phyloP scores from a whole-genome alignment of 768 basidiomycete species.

The Auriscalpium orientale region DNA sequence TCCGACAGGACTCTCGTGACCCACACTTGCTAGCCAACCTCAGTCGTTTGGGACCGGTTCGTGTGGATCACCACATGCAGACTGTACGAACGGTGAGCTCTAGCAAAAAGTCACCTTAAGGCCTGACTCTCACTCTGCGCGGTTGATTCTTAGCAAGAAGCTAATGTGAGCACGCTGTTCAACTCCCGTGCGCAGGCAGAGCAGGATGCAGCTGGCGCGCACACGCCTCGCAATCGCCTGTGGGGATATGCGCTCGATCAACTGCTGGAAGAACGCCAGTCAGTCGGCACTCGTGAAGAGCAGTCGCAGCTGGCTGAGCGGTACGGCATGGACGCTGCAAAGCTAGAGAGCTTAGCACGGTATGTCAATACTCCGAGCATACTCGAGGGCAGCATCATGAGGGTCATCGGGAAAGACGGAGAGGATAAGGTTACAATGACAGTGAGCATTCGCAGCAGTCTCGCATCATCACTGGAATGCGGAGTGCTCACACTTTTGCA shows the following conservation, averaged over 20 bases:
- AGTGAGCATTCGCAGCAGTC: constrained; percentile 29
- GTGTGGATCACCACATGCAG: constrained; percentile 59
- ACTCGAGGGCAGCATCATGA: constrained; percentile 35
- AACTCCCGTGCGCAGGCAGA: constrained; percentile 50
- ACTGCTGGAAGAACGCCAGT: constrained; percentile 60
- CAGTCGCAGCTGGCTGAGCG: constrained; percentile 43
- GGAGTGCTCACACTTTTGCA: no score
- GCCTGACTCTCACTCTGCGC: background rate
- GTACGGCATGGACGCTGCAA: constrained; percentile 47
- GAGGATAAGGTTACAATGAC: constrained; percentile 43
- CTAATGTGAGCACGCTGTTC: constrained; percentile 35
- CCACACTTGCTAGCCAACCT: constrained; percentile 66
- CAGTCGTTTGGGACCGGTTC: constrained; percentile 55
- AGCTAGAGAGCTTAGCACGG: constrained; percentile 43
- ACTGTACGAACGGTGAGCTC: constrained; percentile 39
- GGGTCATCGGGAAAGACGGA: constrained; percentile 44
- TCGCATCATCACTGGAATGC: no score
- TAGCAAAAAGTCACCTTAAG: background rate
- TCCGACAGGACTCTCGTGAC: constrained; percentile 51
- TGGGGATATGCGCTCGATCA: constrained; percentile 44
- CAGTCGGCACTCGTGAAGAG: constrained; percentile 30
- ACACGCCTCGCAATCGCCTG: constrained; percentile 43
- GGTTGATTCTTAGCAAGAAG: constrained; percentile 20
- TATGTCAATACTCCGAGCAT: constrained; percentile 63
- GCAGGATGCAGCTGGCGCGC: constrained; percentile 36